Conservation (phyloP, 768 basidiomycete species). For the Zangia roseola region DNA sequence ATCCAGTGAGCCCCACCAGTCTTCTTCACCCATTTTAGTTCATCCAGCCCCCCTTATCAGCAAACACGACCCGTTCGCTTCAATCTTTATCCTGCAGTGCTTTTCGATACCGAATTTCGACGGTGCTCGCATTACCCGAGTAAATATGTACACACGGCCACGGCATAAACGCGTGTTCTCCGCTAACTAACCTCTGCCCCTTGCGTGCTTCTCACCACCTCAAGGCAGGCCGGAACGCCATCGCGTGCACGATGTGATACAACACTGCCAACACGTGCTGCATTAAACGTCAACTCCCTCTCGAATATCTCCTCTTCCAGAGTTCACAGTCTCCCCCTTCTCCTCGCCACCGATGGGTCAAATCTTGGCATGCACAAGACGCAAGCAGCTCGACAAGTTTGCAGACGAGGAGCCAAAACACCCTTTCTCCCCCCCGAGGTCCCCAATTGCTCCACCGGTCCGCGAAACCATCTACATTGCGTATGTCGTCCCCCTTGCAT, state of each 20-base stretch:
- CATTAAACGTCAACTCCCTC: constrained; percentile 25
- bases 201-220: constrained; percentile 29
- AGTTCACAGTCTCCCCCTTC: constrained; percentile 13
- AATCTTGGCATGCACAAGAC: constrained; percentile 23
- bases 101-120: constrained; percentile 14
- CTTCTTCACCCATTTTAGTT: no score
- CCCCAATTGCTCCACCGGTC: constrained; percentile 12
- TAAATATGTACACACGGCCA: constrained; percentile 12
- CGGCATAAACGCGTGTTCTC: constrained; percentile 21
- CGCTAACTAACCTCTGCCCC: neutral
- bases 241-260: constrained; percentile 30
- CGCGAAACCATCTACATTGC: constrained; percentile 29
- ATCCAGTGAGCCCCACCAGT: no score
- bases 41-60: constrained; percentile 10
- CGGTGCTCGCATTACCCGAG: constrained; percentile 5
- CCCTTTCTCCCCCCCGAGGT: constrained; percentile 10
- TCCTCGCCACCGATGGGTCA: constrained; percentile 29
- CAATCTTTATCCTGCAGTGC: neutral
- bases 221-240: constrained; percentile 23
- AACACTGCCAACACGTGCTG: constrained; percentile 29
- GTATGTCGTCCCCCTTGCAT: constrained; percentile 17
- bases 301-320: constrained; percentile 25
- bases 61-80: neutral
- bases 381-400: constrained; percentile 26
- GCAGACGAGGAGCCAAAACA: constrained; percentile 27